Conservation (phyloP, 352 stramenopile genomes). For the Phytophthora crassamura region DNA sequence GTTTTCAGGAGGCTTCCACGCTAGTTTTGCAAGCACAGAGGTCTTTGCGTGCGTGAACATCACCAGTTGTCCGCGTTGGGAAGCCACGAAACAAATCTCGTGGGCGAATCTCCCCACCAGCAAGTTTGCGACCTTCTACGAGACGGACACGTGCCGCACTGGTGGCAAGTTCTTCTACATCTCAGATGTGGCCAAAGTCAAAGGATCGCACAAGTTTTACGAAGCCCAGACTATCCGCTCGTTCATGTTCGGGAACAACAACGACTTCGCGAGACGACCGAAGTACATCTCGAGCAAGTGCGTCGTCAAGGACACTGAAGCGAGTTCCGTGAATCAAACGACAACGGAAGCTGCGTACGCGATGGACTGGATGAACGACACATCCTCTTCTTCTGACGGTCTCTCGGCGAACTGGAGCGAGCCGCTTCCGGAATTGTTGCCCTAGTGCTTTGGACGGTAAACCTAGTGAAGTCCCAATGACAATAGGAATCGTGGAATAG, state of each 20-base stretch:
- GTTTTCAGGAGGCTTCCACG: too few species aligned
- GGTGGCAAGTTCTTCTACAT: constrained; percentile 5
- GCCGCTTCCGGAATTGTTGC: too few species aligned
- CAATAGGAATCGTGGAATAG: too few species aligned
- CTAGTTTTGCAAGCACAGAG: background rate
- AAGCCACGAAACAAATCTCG: constrained; percentile 1
- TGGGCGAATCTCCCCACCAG: constrained; percentile 12
- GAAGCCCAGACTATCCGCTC: background rate
- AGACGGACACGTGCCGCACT: constrained; percentile 1
- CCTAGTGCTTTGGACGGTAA: too few species aligned
- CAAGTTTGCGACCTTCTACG: constrained; percentile 13
- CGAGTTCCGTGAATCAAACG: background rate
- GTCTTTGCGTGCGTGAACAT: constrained; percentile 1
- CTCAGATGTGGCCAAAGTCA: too few species aligned
- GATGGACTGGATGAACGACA: background rate
- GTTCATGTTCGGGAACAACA: constrained; percentile 12
- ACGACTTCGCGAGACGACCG: background rate
- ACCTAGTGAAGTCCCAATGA: too few species aligned
- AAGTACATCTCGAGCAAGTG: constrained; percentile 1
- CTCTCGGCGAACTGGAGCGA: too few species aligned
- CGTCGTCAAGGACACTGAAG: background rate
- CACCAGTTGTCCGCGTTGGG: constrained; percentile 2
- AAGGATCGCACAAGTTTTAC: constrained; percentile 2
- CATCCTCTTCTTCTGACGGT: too few species aligned
- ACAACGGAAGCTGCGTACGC: background rate